Conservation (phyloP, 768 basidiomycete species). For the Kwoniella sp. region DNA sequence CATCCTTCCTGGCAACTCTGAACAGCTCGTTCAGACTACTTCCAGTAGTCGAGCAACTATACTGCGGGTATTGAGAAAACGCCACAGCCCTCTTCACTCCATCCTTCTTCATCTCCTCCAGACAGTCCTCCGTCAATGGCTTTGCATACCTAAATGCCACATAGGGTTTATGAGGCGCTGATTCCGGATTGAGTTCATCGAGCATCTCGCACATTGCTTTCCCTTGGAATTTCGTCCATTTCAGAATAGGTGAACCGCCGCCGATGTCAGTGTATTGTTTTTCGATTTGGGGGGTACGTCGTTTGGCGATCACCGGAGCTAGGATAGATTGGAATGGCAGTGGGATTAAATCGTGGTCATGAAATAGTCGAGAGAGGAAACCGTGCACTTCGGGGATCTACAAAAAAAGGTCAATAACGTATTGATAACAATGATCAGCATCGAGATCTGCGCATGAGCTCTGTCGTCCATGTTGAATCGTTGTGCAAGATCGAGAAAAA, state of each 20-base stretch:
- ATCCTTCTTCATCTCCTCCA: constrained; percentile 80
- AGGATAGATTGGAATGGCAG: constrained; percentile 85
- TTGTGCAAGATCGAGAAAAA: too few species aligned
- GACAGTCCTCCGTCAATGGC: constrained; percentile 80
- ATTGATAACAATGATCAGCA: too few species aligned
- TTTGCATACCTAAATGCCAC: constrained; percentile 90
- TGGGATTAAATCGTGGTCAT: constrained; percentile 89
- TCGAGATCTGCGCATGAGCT: too few species aligned
- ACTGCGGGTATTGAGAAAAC: constrained; percentile 98
- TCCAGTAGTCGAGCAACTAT: constrained; percentile 96
- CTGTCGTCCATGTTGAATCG: too few species aligned
- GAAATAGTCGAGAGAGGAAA: constrained; percentile 89
- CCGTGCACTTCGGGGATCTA: constrained; percentile 89
- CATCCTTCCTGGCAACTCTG: constrained; percentile 41
- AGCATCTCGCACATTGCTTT: constrained; percentile 84
- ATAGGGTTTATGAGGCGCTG: constrained; percentile 94
- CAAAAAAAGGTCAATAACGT: neutral
- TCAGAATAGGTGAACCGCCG: constrained; percentile 92
- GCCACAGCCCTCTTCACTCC: constrained; percentile 90
- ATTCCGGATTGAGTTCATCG: constrained; percentile 89
- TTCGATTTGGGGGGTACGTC: constrained; percentile 90
- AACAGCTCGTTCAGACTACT: constrained; percentile 92
- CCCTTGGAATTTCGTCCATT: constrained; percentile 85
- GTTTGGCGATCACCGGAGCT: constrained; percentile 83
- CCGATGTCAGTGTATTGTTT: constrained; percentile 92